These are phyloP conservation scores for Scutellaria baicalensis DNA, from an alignment of 257 asterid species.

Conservation along the genomic window DNA sequence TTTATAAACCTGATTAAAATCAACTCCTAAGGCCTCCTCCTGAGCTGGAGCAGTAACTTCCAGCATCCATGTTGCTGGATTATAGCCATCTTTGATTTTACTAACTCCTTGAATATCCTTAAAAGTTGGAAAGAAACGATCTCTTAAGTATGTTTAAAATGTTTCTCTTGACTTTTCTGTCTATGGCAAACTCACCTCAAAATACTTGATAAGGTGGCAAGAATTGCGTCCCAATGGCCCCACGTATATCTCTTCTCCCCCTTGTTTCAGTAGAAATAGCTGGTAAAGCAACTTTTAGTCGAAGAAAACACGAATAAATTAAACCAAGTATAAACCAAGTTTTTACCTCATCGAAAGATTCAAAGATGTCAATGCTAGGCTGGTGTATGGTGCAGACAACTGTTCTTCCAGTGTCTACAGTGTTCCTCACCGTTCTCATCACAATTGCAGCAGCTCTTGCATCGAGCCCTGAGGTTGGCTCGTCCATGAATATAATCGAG, in stretches of 20 bases:
- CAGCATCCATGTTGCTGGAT: slow-evolving; percentile 81
- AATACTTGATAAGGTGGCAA: slow-evolving; percentile 39
- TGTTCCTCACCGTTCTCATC: slow-evolving; percentile 64
- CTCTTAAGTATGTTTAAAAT: too few species aligned
- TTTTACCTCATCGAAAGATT: slow-evolving; percentile 58
- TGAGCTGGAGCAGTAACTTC: slow-evolving; percentile 44
- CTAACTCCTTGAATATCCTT: slow-evolving; percentile 38
- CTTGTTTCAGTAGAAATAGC: slow-evolving; percentile 54
- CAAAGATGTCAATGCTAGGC: slow-evolving; percentile 69
- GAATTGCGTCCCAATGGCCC: slow-evolving; percentile 63
- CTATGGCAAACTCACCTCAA: slow-evolving; percentile 27
- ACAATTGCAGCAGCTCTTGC: slow-evolving; percentile 79
- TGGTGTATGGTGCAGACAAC: slow-evolving; percentile 76
- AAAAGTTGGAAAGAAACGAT: not conserved
- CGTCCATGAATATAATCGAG: slow-evolving; percentile 68
- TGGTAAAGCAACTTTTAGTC: slow-evolving; percentile 12
- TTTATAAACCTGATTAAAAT: slow-evolving; percentile 35
- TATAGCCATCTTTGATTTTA: slow-evolving; percentile 43
- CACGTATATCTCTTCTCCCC: slow-evolving; percentile 67
- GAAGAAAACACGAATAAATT: not conserved
- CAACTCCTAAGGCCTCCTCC: slow-evolving; percentile 34
- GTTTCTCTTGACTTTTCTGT: not conserved
- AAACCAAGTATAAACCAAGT: not conserved
- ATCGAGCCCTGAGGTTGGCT: slow-evolving; percentile 65
- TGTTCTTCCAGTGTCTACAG: slow-evolving; percentile 59